Evolutionary conservation across 1,284 basidiomycete species (phyloP), one percentile per base, ranked within the genome.

Genomic region (Irpex rosettiformis): DNA sequence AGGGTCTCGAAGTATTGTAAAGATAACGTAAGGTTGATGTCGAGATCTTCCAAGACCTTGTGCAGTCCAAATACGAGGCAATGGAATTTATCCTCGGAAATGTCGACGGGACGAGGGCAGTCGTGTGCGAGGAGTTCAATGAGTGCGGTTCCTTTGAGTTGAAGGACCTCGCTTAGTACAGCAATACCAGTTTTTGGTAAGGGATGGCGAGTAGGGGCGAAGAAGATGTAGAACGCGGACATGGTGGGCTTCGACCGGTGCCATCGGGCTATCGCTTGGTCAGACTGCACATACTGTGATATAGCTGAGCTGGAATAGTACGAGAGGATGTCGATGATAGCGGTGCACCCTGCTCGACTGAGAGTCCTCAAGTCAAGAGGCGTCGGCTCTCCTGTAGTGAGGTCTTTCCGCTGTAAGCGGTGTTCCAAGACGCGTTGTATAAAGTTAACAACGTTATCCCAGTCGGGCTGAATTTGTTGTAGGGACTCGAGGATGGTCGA

Each of bases 271-370:
- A 51, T 51, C 16, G 48, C 48, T 28, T 51, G 48, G 48, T 51
- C 48, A 6, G 48, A 51, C 48, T 51, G 48, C 25, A 51, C 22
- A 28, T 51, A 51, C 48, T 51, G 48, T n/a, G 43, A 45, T 45
- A 45, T 45, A 45, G 48, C 48, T 28, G 48, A 51, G 7, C 48
- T 24, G 7, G 48, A 25, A 11, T 51, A 51, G 27, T 51, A 28
- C 10, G 48, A 51, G 24, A 51, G 48, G 48, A 51, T 51, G 24
- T 51, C 48, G 8, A 51, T 51, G 25, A 51, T 28, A 6, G 48
- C 48, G 6, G 48, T 51, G 11, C 48, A n/a, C 11, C 48, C 48
- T 13, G 22, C 22, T 1, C 48, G 22, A 24, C 48, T 51, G 7
- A 51, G 25, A 21, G 48, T 51, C 48, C 21, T 21, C 48, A 51